phyloP scores from a whole-genome alignment of 2,329 filamentous ascomycete genomes.

The Pyrenophora seminiperda region DNA sequence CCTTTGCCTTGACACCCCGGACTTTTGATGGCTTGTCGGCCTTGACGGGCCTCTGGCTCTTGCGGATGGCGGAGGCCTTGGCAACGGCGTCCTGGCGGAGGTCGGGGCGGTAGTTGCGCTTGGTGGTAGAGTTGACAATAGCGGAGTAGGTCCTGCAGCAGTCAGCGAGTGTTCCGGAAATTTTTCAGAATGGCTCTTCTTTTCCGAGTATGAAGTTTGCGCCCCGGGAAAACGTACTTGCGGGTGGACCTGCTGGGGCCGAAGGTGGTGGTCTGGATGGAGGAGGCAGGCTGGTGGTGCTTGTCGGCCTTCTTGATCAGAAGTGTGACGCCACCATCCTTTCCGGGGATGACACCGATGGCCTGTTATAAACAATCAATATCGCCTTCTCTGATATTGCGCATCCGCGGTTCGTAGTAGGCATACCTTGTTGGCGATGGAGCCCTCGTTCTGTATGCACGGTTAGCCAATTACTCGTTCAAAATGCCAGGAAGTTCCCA shows the following conservation, averaged over 20 bases:
- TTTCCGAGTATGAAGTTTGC: neutral
- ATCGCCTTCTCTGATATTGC: neutral
- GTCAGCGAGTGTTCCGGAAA: slow-evolving; percentile 4
- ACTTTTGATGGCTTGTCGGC: slow-evolving; percentile 73
- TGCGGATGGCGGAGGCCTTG: slow-evolving; percentile 84
- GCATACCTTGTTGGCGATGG: slow-evolving; percentile 88
- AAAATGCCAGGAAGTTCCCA: slow-evolving; percentile 1
- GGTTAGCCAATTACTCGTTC: slow-evolving; percentile 29
- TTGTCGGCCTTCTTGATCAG: slow-evolving; percentile 81
- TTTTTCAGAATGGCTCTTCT: neutral
- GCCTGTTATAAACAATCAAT: slow-evolving; percentile 60
- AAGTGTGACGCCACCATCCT: slow-evolving; percentile 80
- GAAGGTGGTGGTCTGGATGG: slow-evolving; percentile 69
- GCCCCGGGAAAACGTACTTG: slow-evolving; percentile 66
- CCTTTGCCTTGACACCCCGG: slow-evolving; percentile 78
- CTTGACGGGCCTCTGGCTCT: slow-evolving; percentile 80
- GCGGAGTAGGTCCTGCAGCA: slow-evolving; percentile 75
- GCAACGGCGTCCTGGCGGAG: slow-evolving; percentile 70
- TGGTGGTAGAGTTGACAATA: slow-evolving; percentile 81
- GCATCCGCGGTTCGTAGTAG: slow-evolving; percentile 14
- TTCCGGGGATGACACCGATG: slow-evolving; percentile 74
- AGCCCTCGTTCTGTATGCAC: slow-evolving; percentile 76
- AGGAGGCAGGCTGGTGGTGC: slow-evolving; percentile 73
- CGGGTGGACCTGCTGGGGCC: slow-evolving; percentile 73
- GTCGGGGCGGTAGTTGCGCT: slow-evolving; percentile 75